phyloP scores from a whole-genome alignment of 805 yeast species.

The Candida dajiaensis region DNA sequence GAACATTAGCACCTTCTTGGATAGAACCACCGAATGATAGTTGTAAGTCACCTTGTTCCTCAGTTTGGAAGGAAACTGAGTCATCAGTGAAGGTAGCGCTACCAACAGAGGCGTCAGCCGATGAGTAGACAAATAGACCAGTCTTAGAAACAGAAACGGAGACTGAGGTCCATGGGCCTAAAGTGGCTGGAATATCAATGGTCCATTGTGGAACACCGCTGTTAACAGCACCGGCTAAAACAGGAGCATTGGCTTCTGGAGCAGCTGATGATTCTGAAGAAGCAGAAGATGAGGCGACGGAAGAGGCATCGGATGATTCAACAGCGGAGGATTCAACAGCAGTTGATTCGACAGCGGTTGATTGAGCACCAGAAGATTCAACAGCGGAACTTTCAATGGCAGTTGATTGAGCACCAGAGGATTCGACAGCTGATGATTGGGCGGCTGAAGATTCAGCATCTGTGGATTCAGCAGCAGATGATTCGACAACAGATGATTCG shows the following conservation, averaged over 20 bases:
- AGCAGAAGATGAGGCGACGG: not conserved
- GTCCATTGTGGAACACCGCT: constrained; percentile 13
- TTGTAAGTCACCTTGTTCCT: not conserved
- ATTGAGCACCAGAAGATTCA: too few relatives aligned
- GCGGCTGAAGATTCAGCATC: too few relatives aligned
- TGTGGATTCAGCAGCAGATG: too few relatives aligned
- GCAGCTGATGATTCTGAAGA: constrained; percentile 1
- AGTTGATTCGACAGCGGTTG: too few relatives aligned
- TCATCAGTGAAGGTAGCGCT: not conserved
- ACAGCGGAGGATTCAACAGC: not conserved
- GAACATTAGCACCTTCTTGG: not conserved
- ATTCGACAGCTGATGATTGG: too few relatives aligned
- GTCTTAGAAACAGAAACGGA: constrained; percentile 2
- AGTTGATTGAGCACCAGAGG: too few relatives aligned
- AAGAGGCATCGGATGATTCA: not conserved
- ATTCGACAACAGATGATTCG: too few relatives aligned
- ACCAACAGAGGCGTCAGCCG: constrained; percentile 5
- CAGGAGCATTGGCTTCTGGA: not conserved
- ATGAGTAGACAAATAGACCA: constrained; percentile 11
- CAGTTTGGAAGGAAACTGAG: too few relatives aligned
- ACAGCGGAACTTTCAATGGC: too few relatives aligned
- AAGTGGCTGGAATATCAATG: constrained; percentile 13
- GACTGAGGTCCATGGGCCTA: constrained; percentile 18
- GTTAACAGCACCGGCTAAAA: constrained; percentile 6
- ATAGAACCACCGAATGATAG: constrained; percentile 1